phyloP scores from a whole-genome alignment of 768 basidiomycete genomes.

The Psilocybe subaeruginosa region DNA sequence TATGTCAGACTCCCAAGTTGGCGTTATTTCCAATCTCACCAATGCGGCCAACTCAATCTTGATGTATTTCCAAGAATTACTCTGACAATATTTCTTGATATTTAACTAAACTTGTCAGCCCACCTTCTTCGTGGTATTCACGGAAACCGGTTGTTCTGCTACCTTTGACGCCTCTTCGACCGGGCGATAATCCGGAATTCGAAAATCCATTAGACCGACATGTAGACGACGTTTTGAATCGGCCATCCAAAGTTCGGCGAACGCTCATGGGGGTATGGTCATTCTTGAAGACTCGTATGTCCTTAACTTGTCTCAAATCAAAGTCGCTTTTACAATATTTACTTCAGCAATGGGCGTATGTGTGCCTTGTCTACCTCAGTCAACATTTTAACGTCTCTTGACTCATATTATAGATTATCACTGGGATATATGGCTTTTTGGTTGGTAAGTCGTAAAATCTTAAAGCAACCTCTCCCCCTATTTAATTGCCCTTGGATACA shows the following conservation, averaged over 20 bases:
- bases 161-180: conserved; percentile 40
- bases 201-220: conserved; percentile 68
- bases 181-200: conserved; percentile 31
- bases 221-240: conserved; percentile 74
- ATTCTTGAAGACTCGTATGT: conserved; percentile 82
- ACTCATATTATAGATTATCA: conserved; percentile 46
- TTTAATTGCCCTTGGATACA: conserved; percentile 21
- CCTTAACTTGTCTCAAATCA: background rate
- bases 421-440: conserved; percentile 77
- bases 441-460: conserved; percentile 47
- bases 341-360: conserved; percentile 67
- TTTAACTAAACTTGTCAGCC: conserved; percentile 39
- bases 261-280: conserved; percentile 76
- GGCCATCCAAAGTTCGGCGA: conserved; percentile 59
- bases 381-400: conserved; percentile 6
- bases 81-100: background rate
- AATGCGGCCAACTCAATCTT: conserved; percentile 82
- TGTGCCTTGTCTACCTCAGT: conserved; percentile 10
- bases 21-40: conserved; percentile 73
- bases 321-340: conserved; percentile 1
- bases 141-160: conserved; percentile 70
- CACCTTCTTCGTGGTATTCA: conserved; percentile 70
- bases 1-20: conserved; percentile 67
- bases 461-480: background rate
- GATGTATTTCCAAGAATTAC: conserved; percentile 43